Evolutionary conservation across 164 flowering plant genomes (phyloP).

Genomic region (Sedum album): DNA sequence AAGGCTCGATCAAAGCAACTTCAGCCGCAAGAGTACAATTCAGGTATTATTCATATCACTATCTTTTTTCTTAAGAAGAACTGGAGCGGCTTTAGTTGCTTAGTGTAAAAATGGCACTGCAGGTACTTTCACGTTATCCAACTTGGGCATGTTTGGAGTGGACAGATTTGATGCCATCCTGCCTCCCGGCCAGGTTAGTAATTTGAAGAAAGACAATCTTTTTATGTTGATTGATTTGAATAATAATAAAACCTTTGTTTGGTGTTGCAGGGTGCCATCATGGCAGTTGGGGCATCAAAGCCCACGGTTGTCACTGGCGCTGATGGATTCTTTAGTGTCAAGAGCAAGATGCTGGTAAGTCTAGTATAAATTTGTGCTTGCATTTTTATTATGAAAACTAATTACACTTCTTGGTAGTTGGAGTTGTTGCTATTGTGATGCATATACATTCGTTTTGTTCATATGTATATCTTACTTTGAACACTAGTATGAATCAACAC

Average conservation of each 20-base stretch:
- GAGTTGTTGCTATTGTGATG: no score
- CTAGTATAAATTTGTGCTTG: not conserved
- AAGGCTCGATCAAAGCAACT: conserved; percentile 87
- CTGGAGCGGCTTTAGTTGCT: conserved; percentile 7
- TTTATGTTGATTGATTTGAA: not conserved
- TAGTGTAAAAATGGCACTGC: conserved; percentile 10
- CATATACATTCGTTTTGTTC: not conserved
- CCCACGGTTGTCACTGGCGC: conserved; percentile 72
- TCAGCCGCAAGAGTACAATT: conserved; percentile 81
- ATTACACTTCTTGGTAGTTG: not conserved
- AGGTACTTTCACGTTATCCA: conserved; percentile 93
- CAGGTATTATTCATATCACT: conserved; percentile 38
- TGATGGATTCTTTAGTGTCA: conserved; percentile 88
- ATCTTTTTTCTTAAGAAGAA: not conserved
- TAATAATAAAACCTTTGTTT: conserved; percentile 5
- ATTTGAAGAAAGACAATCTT: conserved; percentile 7
- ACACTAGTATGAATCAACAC: no score
- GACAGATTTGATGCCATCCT: conserved; percentile 97
- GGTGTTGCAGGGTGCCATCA: conserved; percentile 73
- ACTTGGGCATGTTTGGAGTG: conserved; percentile 98
- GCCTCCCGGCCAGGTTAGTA: conserved; percentile 96
- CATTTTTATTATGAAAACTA: no score
- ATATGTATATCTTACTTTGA: no score
- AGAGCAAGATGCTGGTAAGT: conserved; percentile 90
- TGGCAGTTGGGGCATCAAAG: conserved; percentile 98